Evolutionary conservation across 306 rosid genomes (phyloP).

Genomic region (Ochetophila trinervis): DNA sequence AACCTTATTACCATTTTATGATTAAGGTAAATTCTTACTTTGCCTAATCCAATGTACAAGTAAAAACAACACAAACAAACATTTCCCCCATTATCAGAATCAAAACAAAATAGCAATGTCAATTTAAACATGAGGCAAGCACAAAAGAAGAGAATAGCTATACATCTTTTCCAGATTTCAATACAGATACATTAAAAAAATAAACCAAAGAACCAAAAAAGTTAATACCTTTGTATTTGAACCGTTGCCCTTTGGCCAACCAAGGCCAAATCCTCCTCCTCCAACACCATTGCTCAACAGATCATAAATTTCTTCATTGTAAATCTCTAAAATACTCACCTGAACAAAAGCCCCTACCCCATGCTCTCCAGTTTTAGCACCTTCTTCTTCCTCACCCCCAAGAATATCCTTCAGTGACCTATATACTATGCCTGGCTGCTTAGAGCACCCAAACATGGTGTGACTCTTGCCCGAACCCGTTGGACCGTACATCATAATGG

Average conservation of each 20-base stretch:
- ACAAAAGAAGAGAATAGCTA: too few species aligned
- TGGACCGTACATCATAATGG: conserved; percentile 97
- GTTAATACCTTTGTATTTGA: conserved; percentile 58
- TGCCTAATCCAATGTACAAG: too few species aligned
- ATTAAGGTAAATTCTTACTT: too few species aligned
- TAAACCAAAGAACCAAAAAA: too few species aligned
- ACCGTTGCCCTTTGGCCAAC: conserved; percentile 81
- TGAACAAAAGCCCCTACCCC: conserved; percentile 76
- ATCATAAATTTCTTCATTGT: conserved; percentile 94
- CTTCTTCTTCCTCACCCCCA: conserved; percentile 51
- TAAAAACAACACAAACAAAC: too few species aligned
- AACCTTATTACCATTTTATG: too few species aligned
- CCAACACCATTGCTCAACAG: conserved; percentile 67
- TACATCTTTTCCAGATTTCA: not conserved
- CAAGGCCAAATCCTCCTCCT: conserved; percentile 73
- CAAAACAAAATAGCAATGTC: too few species aligned
- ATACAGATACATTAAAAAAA: conserved; percentile 1
- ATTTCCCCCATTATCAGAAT: too few species aligned
- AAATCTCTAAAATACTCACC: conserved; percentile 91
- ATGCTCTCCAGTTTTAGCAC: conserved; percentile 27
- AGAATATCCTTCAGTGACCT: conserved; percentile 80
- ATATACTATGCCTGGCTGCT: conserved; percentile 90
- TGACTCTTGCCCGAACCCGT: conserved; percentile 99
- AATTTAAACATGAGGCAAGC: too few species aligned
- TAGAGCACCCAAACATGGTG: conserved; percentile 86